Evolutionary conservation across 1,284 basidiomycete genomes (phyloP).

Genomic region (Polyporus tsugae): DNA sequence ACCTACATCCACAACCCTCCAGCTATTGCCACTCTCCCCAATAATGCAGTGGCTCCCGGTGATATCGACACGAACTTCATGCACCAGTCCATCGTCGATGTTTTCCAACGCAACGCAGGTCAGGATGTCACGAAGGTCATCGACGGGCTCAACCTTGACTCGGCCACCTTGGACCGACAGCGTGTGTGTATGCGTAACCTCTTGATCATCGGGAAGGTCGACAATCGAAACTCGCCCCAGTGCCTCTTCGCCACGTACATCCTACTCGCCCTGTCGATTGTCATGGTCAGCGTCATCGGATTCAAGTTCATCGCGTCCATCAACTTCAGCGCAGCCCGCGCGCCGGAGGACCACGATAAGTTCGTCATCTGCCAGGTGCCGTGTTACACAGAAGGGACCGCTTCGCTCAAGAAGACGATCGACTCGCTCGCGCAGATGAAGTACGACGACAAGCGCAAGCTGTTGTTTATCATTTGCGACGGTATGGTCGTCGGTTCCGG

Average conservation of each 20-base stretch:
- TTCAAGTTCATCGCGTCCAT: slow-evolving; percentile 99
- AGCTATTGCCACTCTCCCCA: slow-evolving; percentile 65
- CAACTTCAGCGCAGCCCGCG: slow-evolving; percentile 84
- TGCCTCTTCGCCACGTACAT: slow-evolving; percentile 95
- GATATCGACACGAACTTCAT: slow-evolving; percentile 81
- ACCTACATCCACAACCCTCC: slow-evolving; percentile 72
- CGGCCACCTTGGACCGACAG: slow-evolving; percentile 78
- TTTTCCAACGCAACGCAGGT: slow-evolving; percentile 89
- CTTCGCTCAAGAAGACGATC: slow-evolving; percentile 89
- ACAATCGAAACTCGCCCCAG: slow-evolving; percentile 91
- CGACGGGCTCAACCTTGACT: slow-evolving; percentile 71
- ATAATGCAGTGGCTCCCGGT: slow-evolving; percentile 53
- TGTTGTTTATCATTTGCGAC: slow-evolving; percentile 95
- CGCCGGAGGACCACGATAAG: slow-evolving; percentile 97
- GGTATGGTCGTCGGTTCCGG: slow-evolving; percentile 98
- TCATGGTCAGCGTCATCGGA: slow-evolving; percentile 96
- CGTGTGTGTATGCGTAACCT: slow-evolving; percentile 92
- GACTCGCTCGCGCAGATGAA: slow-evolving; percentile 94
- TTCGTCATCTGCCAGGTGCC: slow-evolving; percentile 99
- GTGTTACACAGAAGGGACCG: slow-evolving; percentile 96
- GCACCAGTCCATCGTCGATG: slow-evolving; percentile 71
- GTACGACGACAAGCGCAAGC: slow-evolving; percentile 98
- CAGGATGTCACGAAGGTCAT: slow-evolving; percentile 87
- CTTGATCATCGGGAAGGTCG: slow-evolving; percentile 91
- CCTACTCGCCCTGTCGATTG: slow-evolving; percentile 86